phyloP scores from a whole-genome alignment of 2,329 filamentous ascomycete genomes.

The Coniella vitis region DNA sequence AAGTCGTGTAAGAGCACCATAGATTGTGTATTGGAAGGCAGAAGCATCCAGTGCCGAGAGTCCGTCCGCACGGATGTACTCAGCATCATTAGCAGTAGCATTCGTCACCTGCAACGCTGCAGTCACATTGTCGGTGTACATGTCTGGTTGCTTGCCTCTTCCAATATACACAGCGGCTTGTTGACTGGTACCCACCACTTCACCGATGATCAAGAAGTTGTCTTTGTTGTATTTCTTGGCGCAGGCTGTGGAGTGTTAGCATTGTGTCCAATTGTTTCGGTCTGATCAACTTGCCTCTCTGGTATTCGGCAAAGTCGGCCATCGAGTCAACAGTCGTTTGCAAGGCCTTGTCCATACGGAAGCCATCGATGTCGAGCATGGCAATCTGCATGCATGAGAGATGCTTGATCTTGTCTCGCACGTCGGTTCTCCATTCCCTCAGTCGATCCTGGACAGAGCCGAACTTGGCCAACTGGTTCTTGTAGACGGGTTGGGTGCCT shows the following conservation, averaged over 20 bases:
- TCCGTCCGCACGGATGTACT: conserved; percentile 45
- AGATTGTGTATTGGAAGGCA: conserved; percentile 58
- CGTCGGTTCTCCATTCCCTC: conserved; percentile 54
- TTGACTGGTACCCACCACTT: conserved; percentile 56
- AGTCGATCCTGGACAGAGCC: conserved; percentile 61
- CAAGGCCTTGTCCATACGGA: conserved; percentile 60
- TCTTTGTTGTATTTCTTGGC: conserved; percentile 48
- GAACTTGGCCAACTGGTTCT: conserved; percentile 59
- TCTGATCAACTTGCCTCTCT: conserved; percentile 38
- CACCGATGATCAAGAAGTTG: conserved; percentile 59
- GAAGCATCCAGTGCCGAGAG: conserved; percentile 50
- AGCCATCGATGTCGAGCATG: conserved; percentile 60
- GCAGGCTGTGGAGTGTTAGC: conserved; percentile 29
- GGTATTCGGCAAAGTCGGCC: conserved; percentile 48
- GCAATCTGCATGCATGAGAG: conserved; percentile 58
- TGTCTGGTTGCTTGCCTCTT: conserved; percentile 50
- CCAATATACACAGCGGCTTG: conserved; percentile 55
- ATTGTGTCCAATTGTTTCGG: too few relatives aligned
- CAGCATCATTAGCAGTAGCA: conserved; percentile 28
- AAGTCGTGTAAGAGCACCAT: conserved; percentile 53
- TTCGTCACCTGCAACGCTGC: conserved; percentile 42
- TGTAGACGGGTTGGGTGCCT: conserved; percentile 57
- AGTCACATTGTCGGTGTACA: conserved; percentile 38
- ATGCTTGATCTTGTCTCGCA: conserved; percentile 48
- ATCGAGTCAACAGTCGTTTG: conserved; percentile 57